Conservation (phyloP, 2,329 filamentous ascomycete species). For the Cladobotryum protrusum region DNA sequence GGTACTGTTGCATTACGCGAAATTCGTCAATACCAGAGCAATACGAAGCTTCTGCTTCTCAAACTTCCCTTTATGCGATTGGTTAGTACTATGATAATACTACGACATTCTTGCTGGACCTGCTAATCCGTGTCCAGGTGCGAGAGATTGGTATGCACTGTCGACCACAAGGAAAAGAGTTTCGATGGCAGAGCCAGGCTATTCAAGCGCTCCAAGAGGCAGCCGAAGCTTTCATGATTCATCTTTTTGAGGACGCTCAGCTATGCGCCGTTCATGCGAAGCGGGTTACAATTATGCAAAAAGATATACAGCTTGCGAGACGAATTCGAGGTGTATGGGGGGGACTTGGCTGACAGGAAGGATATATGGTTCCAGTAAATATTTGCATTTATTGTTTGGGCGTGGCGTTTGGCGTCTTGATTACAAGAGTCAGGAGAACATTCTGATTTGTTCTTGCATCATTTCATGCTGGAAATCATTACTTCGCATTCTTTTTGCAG, state of each 20-base stretch:
- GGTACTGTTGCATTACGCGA: constrained; percentile 86
- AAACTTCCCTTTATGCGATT: constrained; percentile 77
- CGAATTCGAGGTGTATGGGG: constrained; percentile 75
- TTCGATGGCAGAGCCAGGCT: constrained; percentile 94
- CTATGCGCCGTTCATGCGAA: constrained; percentile 96
- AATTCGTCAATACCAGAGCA: constrained; percentile 85
- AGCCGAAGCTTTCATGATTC: constrained; percentile 91
- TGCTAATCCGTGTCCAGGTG: constrained; percentile 14
- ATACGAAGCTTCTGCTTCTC: constrained; percentile 76
- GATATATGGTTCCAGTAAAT: not conserved
- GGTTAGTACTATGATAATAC: constrained; percentile 33
- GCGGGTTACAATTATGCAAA: constrained; percentile 94
- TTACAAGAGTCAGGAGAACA: too few relatives aligned
- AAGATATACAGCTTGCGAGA: constrained; percentile 90
- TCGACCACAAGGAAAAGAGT: constrained; percentile 57
- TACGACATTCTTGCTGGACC: not conserved
- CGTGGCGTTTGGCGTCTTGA: too few relatives aligned
- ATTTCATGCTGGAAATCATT: too few relatives aligned
- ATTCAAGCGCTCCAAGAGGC: constrained; percentile 92
- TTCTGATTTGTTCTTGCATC: too few relatives aligned
- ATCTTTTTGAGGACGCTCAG: constrained; percentile 80
- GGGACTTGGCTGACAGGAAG: constrained; percentile 41
- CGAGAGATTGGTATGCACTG: constrained; percentile 67
- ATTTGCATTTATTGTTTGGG: not conserved
- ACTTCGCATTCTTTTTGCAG: too few relatives aligned